Conservation (phyloP, 2,329 filamentous ascomycete species). For the Xylaria sp. region DNA sequence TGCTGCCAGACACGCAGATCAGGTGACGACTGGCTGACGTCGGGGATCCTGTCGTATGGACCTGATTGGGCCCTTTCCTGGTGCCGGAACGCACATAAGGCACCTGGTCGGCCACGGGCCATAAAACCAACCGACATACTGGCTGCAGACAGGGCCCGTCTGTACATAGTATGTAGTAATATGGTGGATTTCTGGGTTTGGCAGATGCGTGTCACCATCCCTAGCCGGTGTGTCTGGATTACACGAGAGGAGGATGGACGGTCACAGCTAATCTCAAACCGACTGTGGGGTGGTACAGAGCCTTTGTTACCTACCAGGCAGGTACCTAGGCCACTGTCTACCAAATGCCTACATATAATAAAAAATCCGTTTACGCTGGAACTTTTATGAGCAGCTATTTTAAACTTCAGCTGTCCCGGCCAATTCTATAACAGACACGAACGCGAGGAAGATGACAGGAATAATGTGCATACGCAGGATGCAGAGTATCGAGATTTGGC, state of each 20-base stretch:
- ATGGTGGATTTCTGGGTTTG: background rate
- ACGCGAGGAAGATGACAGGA: background rate
- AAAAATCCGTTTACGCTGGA: too few species aligned
- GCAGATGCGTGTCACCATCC: background rate
- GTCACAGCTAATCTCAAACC: background rate
- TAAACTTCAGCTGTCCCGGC: too few species aligned
- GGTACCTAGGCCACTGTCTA: too few species aligned
- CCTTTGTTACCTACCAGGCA: too few species aligned
- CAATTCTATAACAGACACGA: background rate
- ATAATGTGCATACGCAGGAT: background rate
- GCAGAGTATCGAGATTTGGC: constrained; percentile 2
- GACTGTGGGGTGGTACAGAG: background rate
- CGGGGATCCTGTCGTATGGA: background rate
- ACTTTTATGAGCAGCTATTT: too few species aligned
- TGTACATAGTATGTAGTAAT: too few species aligned
- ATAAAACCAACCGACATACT: background rate
- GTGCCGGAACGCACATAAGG: constrained; percentile 1
- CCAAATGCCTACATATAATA: too few species aligned
- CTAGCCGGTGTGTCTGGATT: background rate
- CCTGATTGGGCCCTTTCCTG: constrained; percentile 4
- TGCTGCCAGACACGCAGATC: background rate
- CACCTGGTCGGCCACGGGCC: background rate
- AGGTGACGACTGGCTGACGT: constrained; percentile 1
- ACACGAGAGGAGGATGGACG: background rate
- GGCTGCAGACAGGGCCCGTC: background rate